Percentiles rank a stretch among this genome's conserved stretches.
phyloP scores from a whole-genome alignment of 2,329 filamentous ascomycete species.

The Neonectria punicea region DNA sequence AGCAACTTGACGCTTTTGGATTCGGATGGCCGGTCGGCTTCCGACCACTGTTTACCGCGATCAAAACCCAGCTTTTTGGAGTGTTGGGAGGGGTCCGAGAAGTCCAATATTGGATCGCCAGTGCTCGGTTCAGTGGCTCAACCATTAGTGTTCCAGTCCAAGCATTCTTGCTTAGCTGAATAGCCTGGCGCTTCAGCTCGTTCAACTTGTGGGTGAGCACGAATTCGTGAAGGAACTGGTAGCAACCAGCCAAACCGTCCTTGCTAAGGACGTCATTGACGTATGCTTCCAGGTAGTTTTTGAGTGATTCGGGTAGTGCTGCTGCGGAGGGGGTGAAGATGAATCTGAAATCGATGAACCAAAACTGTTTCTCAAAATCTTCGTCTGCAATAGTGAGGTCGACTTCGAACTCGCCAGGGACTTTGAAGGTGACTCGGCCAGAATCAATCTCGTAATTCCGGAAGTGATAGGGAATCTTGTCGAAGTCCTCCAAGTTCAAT shows the following conservation, averaged over 20 bases:
- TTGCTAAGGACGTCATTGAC: constrained; percentile 77
- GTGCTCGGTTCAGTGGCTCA: constrained; percentile 81
- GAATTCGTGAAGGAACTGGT: constrained; percentile 87
- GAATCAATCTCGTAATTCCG: constrained; percentile 80
- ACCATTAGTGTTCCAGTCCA: constrained; percentile 85
- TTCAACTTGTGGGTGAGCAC: constrained; percentile 91
- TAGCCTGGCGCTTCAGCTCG: constrained; percentile 81
- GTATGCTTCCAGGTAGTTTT: constrained; percentile 73
- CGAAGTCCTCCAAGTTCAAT: constrained; percentile 84
- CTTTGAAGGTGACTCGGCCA: constrained; percentile 89
- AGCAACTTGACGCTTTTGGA: constrained; percentile 59
- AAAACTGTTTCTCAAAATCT: constrained; percentile 84
- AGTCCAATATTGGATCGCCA: constrained; percentile 93
- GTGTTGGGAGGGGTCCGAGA: constrained; percentile 62
- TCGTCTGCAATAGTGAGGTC: constrained; percentile 93
- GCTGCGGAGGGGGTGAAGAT: constrained; percentile 77
- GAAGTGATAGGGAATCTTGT: constrained; percentile 80
- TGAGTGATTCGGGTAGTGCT: constrained; percentile 70
- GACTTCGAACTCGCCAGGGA: constrained; percentile 88
- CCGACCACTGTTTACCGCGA: constrained; percentile 79
- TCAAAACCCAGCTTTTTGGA: constrained; percentile 89
- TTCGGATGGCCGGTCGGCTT: constrained; percentile 54
- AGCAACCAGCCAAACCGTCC: constrained; percentile 82
- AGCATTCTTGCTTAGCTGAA: constrained; percentile 72
- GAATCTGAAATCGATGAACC: constrained; percentile 92